Evolutionary conservation across 768 basidiomycete species (phyloP).

Genomic region (Pisolithus tinctorius): DNA sequence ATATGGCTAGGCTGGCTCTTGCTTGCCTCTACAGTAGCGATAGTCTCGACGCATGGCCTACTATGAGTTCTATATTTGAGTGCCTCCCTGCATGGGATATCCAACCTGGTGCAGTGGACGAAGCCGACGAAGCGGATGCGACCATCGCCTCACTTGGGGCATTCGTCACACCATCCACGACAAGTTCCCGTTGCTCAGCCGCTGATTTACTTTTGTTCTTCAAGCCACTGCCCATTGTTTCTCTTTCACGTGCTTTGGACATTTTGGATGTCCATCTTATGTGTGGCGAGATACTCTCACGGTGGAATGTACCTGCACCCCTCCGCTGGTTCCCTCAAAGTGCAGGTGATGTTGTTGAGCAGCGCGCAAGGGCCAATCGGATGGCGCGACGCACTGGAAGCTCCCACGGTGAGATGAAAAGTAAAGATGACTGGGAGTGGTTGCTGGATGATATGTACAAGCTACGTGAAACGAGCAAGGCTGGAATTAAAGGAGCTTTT

Average conservation of each 20-base stretch:
- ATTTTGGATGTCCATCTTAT: conserved; percentile 92
- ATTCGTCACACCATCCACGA: conserved; percentile 71
- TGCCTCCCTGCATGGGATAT: conserved; percentile 91
- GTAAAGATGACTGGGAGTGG: conserved; percentile 78
- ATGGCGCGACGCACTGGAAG: conserved; percentile 72
- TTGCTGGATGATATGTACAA: conserved; percentile 88
- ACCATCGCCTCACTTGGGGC: conserved; percentile 75
- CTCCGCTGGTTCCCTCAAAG: conserved; percentile 90
- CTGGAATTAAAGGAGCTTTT: conserved; percentile 68
- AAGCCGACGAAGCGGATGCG: conserved; percentile 73
- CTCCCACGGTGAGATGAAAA: conserved; percentile 43
- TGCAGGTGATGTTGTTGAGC: conserved; percentile 53
- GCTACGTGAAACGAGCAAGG: conserved; percentile 58
- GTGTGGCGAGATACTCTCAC: conserved; percentile 83
- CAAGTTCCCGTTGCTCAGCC: conserved; percentile 48
- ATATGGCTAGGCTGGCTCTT: conserved; percentile 80
- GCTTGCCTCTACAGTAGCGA: conserved; percentile 84
- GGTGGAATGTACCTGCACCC: conserved; percentile 81
- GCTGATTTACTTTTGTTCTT: conserved; percentile 78
- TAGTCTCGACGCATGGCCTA: conserved; percentile 64
- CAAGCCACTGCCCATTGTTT: conserved; percentile 62
- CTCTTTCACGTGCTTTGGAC: conserved; percentile 80
- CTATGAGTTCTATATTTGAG: conserved; percentile 91
- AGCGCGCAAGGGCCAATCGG: conserved; percentile 79
- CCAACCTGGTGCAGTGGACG: conserved; percentile 44